phyloP scores from a whole-genome alignment of 2,329 filamentous ascomycete genomes.

The Chrysoporthe puriensis region DNA sequence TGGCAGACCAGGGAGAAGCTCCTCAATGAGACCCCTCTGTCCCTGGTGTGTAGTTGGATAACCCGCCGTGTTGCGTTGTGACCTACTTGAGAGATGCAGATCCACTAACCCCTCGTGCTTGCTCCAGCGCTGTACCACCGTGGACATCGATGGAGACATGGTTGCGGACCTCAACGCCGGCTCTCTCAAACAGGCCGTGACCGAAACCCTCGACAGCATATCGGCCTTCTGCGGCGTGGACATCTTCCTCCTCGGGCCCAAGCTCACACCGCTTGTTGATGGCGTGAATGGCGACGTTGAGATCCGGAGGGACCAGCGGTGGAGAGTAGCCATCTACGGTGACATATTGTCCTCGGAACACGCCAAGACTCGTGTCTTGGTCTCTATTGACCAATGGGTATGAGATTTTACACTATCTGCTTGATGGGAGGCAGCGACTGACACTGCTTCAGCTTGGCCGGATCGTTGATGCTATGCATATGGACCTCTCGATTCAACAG shows the following conservation, averaged over 20 bases:
- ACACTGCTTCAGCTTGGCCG: conserved; percentile 63
- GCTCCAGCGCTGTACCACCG: conserved; percentile 80
- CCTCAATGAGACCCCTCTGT: conserved; percentile 88
- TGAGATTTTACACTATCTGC: conserved; percentile 35
- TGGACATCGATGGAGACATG: conserved; percentile 90
- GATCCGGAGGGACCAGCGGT: conserved; percentile 85
- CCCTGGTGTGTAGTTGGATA: conserved; percentile 68
- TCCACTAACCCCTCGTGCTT: conserved; percentile 21
- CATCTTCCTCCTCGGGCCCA: conserved; percentile 92
- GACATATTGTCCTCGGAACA: conserved; percentile 95
- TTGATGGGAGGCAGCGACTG: conserved; percentile 34
- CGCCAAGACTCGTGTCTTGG: conserved; percentile 92
- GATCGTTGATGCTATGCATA: conserved; percentile 75
- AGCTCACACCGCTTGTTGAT: conserved; percentile 77
- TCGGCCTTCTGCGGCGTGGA: conserved; percentile 90
- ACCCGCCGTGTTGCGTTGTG: conserved; percentile 27
- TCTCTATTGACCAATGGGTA: conserved; percentile 96
- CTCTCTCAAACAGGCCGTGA: conserved; percentile 74
- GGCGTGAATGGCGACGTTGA: conserved; percentile 77
- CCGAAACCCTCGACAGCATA: conserved; percentile 84
- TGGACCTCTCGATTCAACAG: conserved; percentile 87
- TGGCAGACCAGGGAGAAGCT: conserved; percentile 89
- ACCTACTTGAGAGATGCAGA: conserved; percentile 36
- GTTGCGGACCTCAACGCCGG: conserved; percentile 74
- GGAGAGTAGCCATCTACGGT: conserved; percentile 91